These are phyloP conservation scores for Lithohypha guttulata DNA, from an alignment of 2,329 filamentous ascomycete species.

Conservation along the genomic window DNA sequence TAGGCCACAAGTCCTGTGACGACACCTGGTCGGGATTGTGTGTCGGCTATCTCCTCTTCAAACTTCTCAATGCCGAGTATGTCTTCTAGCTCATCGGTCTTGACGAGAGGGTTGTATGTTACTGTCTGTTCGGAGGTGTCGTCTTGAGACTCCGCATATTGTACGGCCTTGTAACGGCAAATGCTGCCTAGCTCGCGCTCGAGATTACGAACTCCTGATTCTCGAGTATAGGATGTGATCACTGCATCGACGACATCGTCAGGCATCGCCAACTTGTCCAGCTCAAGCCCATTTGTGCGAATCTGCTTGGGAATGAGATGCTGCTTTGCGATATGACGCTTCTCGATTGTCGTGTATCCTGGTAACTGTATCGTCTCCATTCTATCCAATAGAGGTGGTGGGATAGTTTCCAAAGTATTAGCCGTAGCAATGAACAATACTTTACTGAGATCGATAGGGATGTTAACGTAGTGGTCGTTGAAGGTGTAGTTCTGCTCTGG, in stretches of 20 bases:
- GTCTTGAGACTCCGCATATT: conserved; percentile 85
- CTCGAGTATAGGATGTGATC: conserved; percentile 91
- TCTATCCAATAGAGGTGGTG: conserved; percentile 81
- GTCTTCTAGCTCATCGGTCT: conserved; percentile 69
- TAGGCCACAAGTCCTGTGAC: conserved; percentile 96
- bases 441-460: conserved; percentile 90
- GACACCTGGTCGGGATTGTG: conserved; percentile 69
- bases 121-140: conserved; percentile 36
- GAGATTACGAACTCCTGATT: conserved; percentile 89
- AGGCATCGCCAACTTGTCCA: conserved; percentile 63
- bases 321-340: conserved; percentile 82
- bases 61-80: conserved; percentile 90
- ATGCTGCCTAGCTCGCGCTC: conserved; percentile 93
- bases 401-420: conserved; percentile 89
- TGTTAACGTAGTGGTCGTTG: conserved; percentile 90
- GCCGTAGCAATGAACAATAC: conserved; percentile 96
- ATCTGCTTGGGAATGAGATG: conserved; percentile 97
- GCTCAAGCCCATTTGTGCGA: conserved; percentile 70
- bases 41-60: conserved; percentile 90
- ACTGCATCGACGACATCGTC: conserved; percentile 87
- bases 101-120: conserved; percentile 64
- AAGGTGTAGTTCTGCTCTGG: conserved; percentile 95
- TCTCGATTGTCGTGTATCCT: conserved; percentile 94
- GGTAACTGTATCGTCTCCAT: conserved; percentile 94
- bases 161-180: conserved; percentile 87